Evolutionary conservation across 2,329 filamentous ascomycete species (phyloP).

Genomic region (Periconia sp.): DNA sequence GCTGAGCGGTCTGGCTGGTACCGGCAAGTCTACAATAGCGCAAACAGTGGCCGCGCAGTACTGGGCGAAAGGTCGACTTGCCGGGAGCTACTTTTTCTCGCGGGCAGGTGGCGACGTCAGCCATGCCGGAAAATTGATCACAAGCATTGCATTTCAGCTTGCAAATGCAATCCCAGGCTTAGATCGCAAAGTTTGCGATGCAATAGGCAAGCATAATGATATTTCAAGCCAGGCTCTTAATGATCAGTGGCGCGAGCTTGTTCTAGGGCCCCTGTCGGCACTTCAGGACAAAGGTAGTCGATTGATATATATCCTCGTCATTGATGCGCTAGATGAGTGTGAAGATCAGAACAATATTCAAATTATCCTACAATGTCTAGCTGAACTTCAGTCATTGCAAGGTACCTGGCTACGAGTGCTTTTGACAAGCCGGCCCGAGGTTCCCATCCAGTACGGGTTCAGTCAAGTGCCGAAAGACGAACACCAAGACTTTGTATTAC

Average conservation of each 20-base stretch:
- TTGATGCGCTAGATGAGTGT: conserved; percentile 42
- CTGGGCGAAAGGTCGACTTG: neutral
- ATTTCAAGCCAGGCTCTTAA: conserved; percentile 5
- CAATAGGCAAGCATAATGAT: conserved; percentile 13
- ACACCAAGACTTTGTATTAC: conserved; percentile 14
- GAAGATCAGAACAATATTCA: conserved; percentile 19
- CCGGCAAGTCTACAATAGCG: conserved; percentile 36
- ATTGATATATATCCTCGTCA: conserved; percentile 18
- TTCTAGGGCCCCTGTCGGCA: conserved; percentile 9
- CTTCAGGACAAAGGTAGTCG: neutral
- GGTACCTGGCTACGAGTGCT: conserved; percentile 18
- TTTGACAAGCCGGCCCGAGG: conserved; percentile 23
- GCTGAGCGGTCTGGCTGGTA: conserved; percentile 36
- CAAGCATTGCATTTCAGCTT: conserved; percentile 22
- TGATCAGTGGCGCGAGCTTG: conserved; percentile 19
- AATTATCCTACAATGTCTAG: conserved; percentile 18
- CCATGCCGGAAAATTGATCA: conserved; percentile 13
- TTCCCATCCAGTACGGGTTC: conserved; percentile 11
- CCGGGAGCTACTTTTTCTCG: conserved; percentile 1
- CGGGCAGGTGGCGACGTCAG: neutral
- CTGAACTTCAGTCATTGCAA: conserved; percentile 6
- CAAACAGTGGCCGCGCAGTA: conserved; percentile 21
- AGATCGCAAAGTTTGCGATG: conserved; percentile 14
- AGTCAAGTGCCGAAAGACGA: conserved; percentile 1
- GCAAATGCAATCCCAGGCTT: conserved; percentile 10